These are phyloP conservation scores for Penicillium verrucosum DNA, from an alignment of 2,329 filamentous ascomycete genomes.

Conservation along the genomic window DNA sequence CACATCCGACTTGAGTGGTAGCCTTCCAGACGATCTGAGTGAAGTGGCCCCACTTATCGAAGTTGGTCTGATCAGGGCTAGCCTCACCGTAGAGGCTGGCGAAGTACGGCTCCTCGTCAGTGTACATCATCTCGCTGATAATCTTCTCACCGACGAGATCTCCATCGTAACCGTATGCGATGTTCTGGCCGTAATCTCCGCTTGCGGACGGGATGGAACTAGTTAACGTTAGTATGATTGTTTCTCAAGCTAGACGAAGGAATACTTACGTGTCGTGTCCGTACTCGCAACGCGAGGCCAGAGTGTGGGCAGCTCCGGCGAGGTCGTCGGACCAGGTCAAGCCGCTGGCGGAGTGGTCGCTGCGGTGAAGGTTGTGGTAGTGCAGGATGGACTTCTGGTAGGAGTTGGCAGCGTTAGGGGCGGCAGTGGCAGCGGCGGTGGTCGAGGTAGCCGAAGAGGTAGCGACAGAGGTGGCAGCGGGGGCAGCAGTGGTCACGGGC, in stretches of 20 bases:
- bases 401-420: conserved; percentile 31
- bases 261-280: conserved; percentile 72
- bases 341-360: conserved; percentile 69
- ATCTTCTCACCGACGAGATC: conserved; percentile 64
- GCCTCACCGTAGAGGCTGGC: conserved; percentile 57
- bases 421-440: conserved; percentile 36
- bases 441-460: conserved; percentile 30
- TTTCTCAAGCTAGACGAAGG: conserved; percentile 30
- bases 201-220: conserved; percentile 54
- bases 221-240: conserved; percentile 4
- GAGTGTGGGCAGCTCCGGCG: conserved; percentile 60
- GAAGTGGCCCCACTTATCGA: conserved; percentile 71
- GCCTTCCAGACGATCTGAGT: conserved; percentile 70
- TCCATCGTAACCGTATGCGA: conserved; percentile 64
- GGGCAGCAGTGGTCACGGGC: conserved; percentile 40
- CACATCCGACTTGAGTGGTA: conserved; percentile 63
- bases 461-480: conserved; percentile 17
- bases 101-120: conserved; percentile 65
- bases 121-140: conserved; percentile 79
- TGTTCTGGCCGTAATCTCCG: conserved; percentile 77
- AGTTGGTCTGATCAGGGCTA: conserved; percentile 60
- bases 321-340: conserved; percentile 65
- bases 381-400: conserved; percentile 49
- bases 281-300: conserved; percentile 68
- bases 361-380: conserved; percentile 83